Conservation (phyloP, 129 eudicot genomes). For the Calendula officinalis region DNA sequence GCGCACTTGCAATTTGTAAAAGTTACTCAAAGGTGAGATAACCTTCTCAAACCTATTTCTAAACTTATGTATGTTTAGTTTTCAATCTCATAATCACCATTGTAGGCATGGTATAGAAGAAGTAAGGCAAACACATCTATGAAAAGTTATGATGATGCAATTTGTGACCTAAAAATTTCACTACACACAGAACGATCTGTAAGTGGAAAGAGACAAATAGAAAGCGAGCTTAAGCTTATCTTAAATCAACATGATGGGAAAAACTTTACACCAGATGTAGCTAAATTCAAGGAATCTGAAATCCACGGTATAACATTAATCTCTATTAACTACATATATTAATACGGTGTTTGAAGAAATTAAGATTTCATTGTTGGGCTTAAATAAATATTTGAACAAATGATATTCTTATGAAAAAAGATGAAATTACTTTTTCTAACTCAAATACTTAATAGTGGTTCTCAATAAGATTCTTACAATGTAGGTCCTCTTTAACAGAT, state of each 20-base stretch:
- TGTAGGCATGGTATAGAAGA: slow-evolving; percentile 96
- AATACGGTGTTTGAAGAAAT: not conserved
- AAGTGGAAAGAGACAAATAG: slow-evolving; percentile 72
- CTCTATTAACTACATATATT: not conserved
- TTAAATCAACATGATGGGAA: slow-evolving; percentile 32
- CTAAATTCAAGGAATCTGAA: slow-evolving; percentile 24
- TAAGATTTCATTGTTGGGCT: not conserved
- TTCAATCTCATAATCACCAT: not conserved
- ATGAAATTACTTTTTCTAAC: slow-evolving; percentile 14
- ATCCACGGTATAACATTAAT: slow-evolving; percentile 30
- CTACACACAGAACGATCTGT: slow-evolving; percentile 52
- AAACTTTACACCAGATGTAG: slow-evolving; percentile 21
- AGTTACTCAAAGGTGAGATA: slow-evolving; percentile 72
- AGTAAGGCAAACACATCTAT: slow-evolving; percentile 70
- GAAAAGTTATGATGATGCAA: slow-evolving; percentile 63
- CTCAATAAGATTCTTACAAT: slow-evolving; percentile 39
- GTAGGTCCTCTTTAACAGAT: slow-evolving; percentile 79
- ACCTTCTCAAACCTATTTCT: slow-evolving; percentile 15
- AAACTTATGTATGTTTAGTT: slow-evolving; percentile 12
- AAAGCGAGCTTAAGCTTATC: slow-evolving; percentile 50
- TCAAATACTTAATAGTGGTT: not conserved
- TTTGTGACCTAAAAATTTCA: slow-evolving; percentile 59
- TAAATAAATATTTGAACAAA: not conserved
- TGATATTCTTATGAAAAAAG: not conserved
- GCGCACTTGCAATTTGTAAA: slow-evolving; percentile 56